Base-by-base conservation (phyloP, 768 basidiomycete species). In the Gymnopilus dilepis region DNA sequence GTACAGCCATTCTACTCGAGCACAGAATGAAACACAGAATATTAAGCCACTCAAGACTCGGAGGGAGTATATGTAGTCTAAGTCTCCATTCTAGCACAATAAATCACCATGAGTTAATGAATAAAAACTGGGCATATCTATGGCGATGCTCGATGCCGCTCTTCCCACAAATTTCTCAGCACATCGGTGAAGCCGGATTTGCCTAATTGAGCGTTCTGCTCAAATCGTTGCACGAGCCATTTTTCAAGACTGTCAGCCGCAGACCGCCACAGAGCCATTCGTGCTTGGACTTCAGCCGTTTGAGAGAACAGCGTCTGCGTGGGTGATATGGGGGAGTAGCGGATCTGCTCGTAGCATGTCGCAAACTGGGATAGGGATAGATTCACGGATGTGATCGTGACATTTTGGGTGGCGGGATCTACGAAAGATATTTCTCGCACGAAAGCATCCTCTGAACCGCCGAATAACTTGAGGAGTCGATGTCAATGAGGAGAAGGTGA, bases 321-420 rank as follows among this genome's bases (percentile, higher is more conserved):
- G 22, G 78, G 69, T 0, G 85, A 82, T n/a, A 82, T 76, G 0
- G 95, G 96, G 1, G 82, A 81, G 72, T 98, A 98, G 58, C 86
- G 87, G 76, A 98, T 95, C 67, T 86, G 87, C 76, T 98, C 96
- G 67, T 92, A 87, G 72, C 94, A 97, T 38, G 90, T 93, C 64
- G 94, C 91, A 69, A 97, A 95, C 77, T 97, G 94, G n/a, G 94
- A 95, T 28, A 97, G 79, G 12, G 92, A 93, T 53, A 98, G 89
- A 78, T 98, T 98, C 76, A 95, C 90, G 28, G 94, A 95, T 34
- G 92, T 93, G 65, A 94, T 91, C 40, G 90, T 90, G 48, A 92
- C 90, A 31, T 82, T 86, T 76, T 91, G 90, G 24, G 83, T 86
- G 60, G 85, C 78, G 1, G 96, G 96, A 75, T 97, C 94, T 37